Conservation (phyloP, 1,284 basidiomycete species). For the Apiotrichum montevideense region DNA sequence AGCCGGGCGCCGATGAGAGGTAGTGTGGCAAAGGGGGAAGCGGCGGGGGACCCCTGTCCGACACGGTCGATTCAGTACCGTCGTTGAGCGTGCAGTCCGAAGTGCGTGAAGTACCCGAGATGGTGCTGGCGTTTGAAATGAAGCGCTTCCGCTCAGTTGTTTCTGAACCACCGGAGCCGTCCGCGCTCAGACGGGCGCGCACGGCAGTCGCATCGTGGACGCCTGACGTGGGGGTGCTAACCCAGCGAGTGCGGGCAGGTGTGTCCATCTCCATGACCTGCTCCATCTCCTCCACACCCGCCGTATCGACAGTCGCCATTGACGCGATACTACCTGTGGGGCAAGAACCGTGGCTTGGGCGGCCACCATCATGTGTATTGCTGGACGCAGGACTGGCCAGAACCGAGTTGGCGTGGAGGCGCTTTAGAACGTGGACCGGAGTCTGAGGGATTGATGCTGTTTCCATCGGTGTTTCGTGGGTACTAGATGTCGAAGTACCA, state of each 20-base stretch:
- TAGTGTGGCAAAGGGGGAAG: background rate
- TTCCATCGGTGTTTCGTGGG: too few species aligned
- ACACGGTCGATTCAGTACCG: background rate
- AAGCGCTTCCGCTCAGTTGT: background rate
- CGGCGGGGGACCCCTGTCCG: background rate
- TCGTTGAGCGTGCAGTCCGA: background rate
- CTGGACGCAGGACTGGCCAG: too few species aligned
- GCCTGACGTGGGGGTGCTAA: background rate
- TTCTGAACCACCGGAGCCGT: background rate
- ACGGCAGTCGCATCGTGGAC: slow-evolving; percentile 24
- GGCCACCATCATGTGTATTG: too few species aligned
- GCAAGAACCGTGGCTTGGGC: too few species aligned
- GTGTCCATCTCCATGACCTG: slow-evolving; percentile 35
- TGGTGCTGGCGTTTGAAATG: background rate
- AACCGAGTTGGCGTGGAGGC: too few species aligned
- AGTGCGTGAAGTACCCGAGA: background rate
- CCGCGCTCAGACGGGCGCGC: background rate
- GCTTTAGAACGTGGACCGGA: too few species aligned
- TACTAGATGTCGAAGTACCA: background rate
- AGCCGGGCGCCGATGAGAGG: background rate
- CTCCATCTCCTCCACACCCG: slow-evolving; percentile 34
- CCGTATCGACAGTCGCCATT: slow-evolving; percentile 6
- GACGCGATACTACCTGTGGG: background rate
- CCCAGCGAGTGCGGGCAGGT: slow-evolving; percentile 20
- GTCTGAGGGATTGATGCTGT: background rate